phyloP scores from a whole-genome alignment of 192 early-diverging fungal genomes.

The Umbelopsis isabellina region DNA sequence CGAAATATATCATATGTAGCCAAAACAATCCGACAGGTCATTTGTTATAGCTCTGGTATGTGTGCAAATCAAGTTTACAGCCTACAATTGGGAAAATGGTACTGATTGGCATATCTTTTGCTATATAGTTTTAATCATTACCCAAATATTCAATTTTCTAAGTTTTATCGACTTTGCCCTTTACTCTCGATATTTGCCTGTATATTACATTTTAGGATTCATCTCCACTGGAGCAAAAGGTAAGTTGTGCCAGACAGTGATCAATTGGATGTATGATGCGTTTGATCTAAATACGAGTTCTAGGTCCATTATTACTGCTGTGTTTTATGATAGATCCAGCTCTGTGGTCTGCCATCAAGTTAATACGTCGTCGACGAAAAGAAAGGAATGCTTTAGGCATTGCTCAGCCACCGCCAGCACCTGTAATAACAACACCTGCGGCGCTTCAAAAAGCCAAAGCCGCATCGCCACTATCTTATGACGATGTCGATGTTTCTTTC shows the following conservation, averaged over 20 bases:
- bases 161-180: not conserved
- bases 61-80: not conserved
- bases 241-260: not conserved
- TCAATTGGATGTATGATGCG: not conserved
- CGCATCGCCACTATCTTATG: too few species aligned
- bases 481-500: too few species aligned
- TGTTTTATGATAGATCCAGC: slow-evolving; percentile 5
- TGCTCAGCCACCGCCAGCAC: too few species aligned
- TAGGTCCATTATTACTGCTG: not conserved
- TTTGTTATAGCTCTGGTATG: not conserved
- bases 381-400: too few species aligned
- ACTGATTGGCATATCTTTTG: not conserved
- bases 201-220: not conserved
- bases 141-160: slow-evolving; percentile 9
- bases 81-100: not conserved
- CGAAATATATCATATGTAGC: not conserved
- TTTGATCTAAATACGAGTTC: not conserved
- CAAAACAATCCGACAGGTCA: slow-evolving; percentile 7
- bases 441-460: too few species aligned
- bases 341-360: not conserved
- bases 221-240: not conserved
- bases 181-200: not conserved
- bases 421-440: too few species aligned
- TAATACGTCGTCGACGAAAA: not conserved
- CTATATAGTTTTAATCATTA: slow-evolving; percentile 1